A percentile compares a stretch with the other conserved stretches of the same genome.
phyloP scores from a whole-genome alignment of 2,329 filamentous ascomycete species.

The Phyllosticta citribraziliensis region DNA sequence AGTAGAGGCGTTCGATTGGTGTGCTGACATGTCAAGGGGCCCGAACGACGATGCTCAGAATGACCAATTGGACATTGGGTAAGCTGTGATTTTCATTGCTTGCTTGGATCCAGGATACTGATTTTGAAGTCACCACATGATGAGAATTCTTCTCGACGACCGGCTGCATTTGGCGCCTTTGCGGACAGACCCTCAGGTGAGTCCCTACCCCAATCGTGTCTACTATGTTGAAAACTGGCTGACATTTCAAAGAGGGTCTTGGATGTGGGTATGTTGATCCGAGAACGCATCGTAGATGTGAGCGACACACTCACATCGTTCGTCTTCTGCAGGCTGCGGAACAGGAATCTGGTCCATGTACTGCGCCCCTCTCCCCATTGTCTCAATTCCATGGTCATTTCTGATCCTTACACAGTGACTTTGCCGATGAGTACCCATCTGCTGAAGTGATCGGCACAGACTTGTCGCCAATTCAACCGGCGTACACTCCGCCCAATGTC shows the following conservation, averaged over 20 bases:
- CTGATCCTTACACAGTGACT: slow-evolving; percentile 30
- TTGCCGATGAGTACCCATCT: slow-evolving; percentile 24
- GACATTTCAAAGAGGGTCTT: slow-evolving; percentile 21
- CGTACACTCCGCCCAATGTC: slow-evolving; percentile 34
- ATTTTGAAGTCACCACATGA: slow-evolving; percentile 19
- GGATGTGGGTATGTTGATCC: slow-evolving; percentile 19
- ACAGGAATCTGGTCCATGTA: slow-evolving; percentile 35
- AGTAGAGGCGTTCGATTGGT: too few relatives aligned
- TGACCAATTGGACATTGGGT: slow-evolving; percentile 9
- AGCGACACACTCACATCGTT: background rate
- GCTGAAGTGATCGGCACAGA: slow-evolving; percentile 34
- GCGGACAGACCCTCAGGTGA: slow-evolving; percentile 13
- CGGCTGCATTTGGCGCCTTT: slow-evolving; percentile 19
- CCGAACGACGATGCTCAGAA: slow-evolving; percentile 20
- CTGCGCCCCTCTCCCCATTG: slow-evolving; percentile 7
- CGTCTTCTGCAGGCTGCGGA: slow-evolving; percentile 23
- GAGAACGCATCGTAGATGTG: background rate
- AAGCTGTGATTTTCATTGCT: background rate
- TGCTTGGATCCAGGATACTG: background rate
- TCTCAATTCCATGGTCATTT: slow-evolving; percentile 11
- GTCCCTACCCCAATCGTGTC: slow-evolving; percentile 12
- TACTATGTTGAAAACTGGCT: background rate
- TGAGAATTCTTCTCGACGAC: slow-evolving; percentile 17
- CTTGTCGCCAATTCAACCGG: slow-evolving; percentile 37
- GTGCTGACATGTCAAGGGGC: slow-evolving; percentile 11